Percentiles rank a stretch among this genome's conserved stretches.
Evolutionary conservation across 306 rosid species (phyloP).

Genomic region (Boehmeria nivea): DNA sequence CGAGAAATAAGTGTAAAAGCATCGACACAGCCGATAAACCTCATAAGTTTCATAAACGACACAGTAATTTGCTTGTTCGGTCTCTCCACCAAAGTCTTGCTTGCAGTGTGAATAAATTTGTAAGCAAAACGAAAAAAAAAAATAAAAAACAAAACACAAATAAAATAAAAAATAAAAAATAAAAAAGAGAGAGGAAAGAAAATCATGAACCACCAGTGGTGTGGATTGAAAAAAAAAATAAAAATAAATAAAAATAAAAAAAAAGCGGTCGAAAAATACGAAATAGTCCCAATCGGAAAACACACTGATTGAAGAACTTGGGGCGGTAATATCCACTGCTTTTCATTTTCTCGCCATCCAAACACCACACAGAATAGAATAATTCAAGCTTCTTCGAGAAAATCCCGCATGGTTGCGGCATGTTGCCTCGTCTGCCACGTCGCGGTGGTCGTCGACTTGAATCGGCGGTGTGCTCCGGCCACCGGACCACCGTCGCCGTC

Average conservation of each 20-base stretch:
- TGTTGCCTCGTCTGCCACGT: slow-evolving; percentile 51
- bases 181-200: neutral
- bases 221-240: neutral
- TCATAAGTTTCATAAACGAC: too few relatives aligned
- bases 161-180: neutral
- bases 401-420: slow-evolving; percentile 42
- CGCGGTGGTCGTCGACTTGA: slow-evolving; percentile 49
- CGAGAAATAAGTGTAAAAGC: too few relatives aligned
- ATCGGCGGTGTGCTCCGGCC: slow-evolving; percentile 37
- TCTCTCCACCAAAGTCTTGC: too few relatives aligned
- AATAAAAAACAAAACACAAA: neutral
- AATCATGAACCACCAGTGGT: slow-evolving; percentile 7
- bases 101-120: too few relatives aligned
- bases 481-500: slow-evolving; percentile 15
- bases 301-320: slow-evolving; percentile 17
- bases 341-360: slow-evolving; percentile 29
- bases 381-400: too few relatives aligned
- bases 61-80: too few relatives aligned
- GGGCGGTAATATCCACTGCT: slow-evolving; percentile 23
- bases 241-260: neutral
- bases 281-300: slow-evolving; percentile 13
- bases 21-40: too few relatives aligned
- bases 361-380: neutral
- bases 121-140: neutral
- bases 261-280: slow-evolving; percentile 4